Evolutionary conservation across 1,284 basidiomycete species (phyloP).

Genomic region (Ceraceosorus bombacis): DNA sequence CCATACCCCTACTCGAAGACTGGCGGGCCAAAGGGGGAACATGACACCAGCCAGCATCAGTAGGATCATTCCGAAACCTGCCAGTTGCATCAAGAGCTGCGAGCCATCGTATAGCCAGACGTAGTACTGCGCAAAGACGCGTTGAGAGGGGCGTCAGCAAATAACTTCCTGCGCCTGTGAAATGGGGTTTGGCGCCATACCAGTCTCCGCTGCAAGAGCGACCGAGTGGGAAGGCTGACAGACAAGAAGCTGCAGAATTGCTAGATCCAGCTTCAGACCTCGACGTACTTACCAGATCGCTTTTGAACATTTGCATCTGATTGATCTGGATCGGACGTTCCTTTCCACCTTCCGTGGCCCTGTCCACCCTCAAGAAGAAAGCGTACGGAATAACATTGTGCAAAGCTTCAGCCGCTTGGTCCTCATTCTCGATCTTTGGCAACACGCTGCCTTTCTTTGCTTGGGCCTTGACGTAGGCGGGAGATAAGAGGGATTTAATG

Average conservation of each 20-base stretch:
- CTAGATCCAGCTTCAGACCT: not conserved
- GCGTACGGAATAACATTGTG: constrained; percentile 64
- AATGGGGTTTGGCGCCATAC: not conserved
- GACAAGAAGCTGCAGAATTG: too few relatives aligned
- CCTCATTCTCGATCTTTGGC: constrained; percentile 59
- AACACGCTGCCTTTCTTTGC: constrained; percentile 53
- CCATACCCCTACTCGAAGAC: constrained; percentile 90
- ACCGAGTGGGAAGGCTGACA: too few relatives aligned
- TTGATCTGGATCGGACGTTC: constrained; percentile 57
- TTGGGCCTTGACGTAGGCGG: constrained; percentile 78
- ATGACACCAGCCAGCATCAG: constrained; percentile 94
- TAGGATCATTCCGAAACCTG: constrained; percentile 81
- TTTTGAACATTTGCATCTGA: constrained; percentile 61
- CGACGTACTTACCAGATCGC: constrained; percentile 24
- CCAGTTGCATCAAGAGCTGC: constrained; percentile 86
- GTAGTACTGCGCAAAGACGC: constrained; percentile 52
- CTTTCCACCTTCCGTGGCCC: constrained; percentile 63
- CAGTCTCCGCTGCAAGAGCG: not conserved
- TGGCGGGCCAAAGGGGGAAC: constrained; percentile 96
- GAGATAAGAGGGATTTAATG: constrained; percentile 80
- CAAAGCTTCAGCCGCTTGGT: constrained; percentile 67
- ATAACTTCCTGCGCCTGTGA: not conserved
- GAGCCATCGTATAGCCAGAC: constrained; percentile 96
- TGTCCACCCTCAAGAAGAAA: constrained; percentile 47
- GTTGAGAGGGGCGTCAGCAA: not conserved